Base-by-base conservation (phyloP, 1,284 basidiomycete species). In the Cutaneotrichosporon cavernicola region DNA sequence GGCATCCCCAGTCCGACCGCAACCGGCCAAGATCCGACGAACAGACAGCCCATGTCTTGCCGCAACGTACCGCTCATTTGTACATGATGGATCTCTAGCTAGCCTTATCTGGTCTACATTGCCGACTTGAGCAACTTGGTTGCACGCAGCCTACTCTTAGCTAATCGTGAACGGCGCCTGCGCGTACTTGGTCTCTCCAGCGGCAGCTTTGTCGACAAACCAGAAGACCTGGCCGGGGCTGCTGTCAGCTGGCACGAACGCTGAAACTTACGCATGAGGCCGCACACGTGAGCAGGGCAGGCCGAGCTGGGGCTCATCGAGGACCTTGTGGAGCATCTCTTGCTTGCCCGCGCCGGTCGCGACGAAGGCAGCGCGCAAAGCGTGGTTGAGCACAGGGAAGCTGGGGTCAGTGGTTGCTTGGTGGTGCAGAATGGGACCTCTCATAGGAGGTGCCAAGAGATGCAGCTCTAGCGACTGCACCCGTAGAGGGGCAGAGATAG, bases 371-470 rank as follows among this genome's bases (percentile, higher is more conserved):
- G 93, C 86, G 66, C 90, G 85, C 57, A 86, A 82, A 16, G 95
- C 94, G 80, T 96, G 94, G 79, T 97, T 97, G 72, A 97, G 87
- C 66, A 97, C 94, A 52, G 91, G 92, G 76, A 87, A 90, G 61
- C 78, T 80, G 69, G 14, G 56, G 61, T 34, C 34, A 43, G 43
- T 46, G 38, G 43, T 8, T 8, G 7, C 14, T 18, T 18, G 43
- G 43, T 7, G 51, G 58, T 21, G 16, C 11, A 2, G 53, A 40
- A 55, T 18, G 49, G 7, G 16, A 46, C 43, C 43, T 46, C 43
- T 5, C 16, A n/a, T 46, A 7, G 43, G 43, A 46, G 18, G n/a
- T 46, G 8, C 4, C 43, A 46, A n/a, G 16, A 21, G 43, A 46
- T 8, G 18, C 43, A n/a, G 43, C 5, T 18, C 14, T 18, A 43